These are phyloP conservation scores for Astrothelium subdiscretum DNA, from an alignment of 495 filamentous ascomycete genomes.

Conservation along the genomic window DNA sequence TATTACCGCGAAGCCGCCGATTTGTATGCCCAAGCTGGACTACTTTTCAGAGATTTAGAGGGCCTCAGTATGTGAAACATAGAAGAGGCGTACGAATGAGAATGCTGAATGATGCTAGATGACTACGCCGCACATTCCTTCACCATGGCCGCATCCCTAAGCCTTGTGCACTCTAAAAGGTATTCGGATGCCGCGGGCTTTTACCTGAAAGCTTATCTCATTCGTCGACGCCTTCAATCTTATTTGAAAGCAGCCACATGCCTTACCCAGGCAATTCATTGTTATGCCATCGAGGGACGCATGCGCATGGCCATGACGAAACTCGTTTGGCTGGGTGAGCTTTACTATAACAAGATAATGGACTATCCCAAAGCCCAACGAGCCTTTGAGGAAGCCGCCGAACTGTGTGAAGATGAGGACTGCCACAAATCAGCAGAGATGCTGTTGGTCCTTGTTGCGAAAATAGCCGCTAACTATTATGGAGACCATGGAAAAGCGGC, in stretches of 20 bases:
- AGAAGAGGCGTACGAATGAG: background rate
- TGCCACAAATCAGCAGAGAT: background rate
- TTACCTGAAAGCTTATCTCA: background rate
- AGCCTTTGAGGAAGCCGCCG: background rate
- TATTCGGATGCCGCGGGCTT: background rate
- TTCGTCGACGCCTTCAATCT: background rate
- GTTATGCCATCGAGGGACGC: background rate
- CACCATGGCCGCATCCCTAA: background rate
- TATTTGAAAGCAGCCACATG: background rate
- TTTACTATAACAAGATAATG: background rate
- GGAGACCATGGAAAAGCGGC: background rate
- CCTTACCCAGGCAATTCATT: background rate
- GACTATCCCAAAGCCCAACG: background rate
- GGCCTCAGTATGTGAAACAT: background rate
- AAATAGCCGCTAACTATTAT: background rate
- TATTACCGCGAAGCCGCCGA: background rate
- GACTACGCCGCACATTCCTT: background rate
- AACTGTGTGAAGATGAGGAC: background rate
- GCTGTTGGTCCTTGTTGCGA: background rate
- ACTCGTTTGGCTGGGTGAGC: background rate
- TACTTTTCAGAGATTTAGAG: background rate
- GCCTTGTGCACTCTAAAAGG: background rate
- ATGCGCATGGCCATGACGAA: background rate
- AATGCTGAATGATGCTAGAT: background rate
- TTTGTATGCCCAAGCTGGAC: background rate